These are phyloP conservation scores for Capsella bursapastoris DNA, from an alignment of 345 rosid genomes.

Conservation along the genomic window DNA sequence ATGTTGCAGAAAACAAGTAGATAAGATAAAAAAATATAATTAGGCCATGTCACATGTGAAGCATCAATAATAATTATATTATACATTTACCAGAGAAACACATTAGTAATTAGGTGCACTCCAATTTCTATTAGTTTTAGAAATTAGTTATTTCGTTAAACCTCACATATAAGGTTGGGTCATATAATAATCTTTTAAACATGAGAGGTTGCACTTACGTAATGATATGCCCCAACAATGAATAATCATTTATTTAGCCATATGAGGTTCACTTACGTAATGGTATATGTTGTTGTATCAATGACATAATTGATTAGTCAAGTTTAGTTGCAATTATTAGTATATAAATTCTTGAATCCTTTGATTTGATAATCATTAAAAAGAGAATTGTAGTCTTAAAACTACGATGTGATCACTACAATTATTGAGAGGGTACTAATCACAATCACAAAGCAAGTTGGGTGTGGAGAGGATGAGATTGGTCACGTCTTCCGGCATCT, in stretches of 20 bases:
- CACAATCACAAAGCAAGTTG: constrained; percentile 5
- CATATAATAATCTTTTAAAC: neutral
- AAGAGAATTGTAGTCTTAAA: neutral
- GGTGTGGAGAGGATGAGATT: constrained; percentile 17
- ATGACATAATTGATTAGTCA: neutral
- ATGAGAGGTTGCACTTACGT: neutral
- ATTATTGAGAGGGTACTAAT: constrained; percentile 19
- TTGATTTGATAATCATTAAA: neutral
- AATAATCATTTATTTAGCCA: neutral
- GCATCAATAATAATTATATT: neutral
- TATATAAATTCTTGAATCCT: neutral
- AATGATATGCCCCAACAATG: too few species aligned
- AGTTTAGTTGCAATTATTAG: constrained; percentile 2
- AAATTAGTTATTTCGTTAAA: constrained; percentile 36
- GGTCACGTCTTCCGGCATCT: constrained; percentile 38
- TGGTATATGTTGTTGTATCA: too few species aligned
- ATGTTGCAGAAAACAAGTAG: too few species aligned
- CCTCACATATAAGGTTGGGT: constrained; percentile 23
- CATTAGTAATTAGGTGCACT: constrained; percentile 31
- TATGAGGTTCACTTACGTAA: neutral
- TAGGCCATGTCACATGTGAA: constrained; percentile 28
- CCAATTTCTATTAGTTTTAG: constrained; percentile 25
- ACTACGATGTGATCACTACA: constrained; percentile 4
- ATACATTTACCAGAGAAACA: constrained; percentile 10
- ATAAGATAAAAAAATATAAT: constrained; percentile 5